Evolutionary conservation across 2,329 filamentous ascomycete genomes (phyloP).

Genomic region (Exophiala phaeomuriformis): DNA sequence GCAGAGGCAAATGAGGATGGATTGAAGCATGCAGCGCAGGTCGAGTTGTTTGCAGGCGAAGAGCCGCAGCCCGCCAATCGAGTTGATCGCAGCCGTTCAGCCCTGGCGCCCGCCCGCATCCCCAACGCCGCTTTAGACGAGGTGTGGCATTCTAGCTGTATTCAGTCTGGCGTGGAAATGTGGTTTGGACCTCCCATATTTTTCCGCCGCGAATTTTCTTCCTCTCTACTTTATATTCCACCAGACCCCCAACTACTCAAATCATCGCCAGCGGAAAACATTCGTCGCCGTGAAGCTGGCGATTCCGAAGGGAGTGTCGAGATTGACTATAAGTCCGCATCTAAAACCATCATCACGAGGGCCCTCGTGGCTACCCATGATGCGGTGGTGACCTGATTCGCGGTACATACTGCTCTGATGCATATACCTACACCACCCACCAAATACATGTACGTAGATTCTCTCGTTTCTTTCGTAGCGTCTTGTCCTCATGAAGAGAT

Average conservation of each 20-base stretch:
- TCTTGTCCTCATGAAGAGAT: slow-evolving; percentile 12
- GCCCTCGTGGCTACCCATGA: slow-evolving; percentile 54
- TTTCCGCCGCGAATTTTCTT: slow-evolving; percentile 32
- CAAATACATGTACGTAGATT: slow-evolving; percentile 3
- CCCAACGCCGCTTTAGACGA: not conserved
- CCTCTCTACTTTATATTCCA: slow-evolving; percentile 34
- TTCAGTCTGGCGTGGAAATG: not conserved
- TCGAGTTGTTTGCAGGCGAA: not conserved
- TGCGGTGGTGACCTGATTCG: slow-evolving; percentile 60
- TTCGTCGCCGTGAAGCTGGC: slow-evolving; percentile 51
- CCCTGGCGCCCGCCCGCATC: not conserved
- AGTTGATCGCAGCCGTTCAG: not conserved
- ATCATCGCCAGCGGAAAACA: slow-evolving; percentile 58
- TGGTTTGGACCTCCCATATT: not conserved
- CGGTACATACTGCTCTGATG: slow-evolving; percentile 45
- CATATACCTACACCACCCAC: not conserved
- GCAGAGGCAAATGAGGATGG: slow-evolving; percentile 2
- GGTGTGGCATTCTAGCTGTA: not conserved
- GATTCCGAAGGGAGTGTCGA: slow-evolving; percentile 67
- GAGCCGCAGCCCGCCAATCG: not conserved
- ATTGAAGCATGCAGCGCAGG: not conserved
- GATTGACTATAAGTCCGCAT: slow-evolving; percentile 54
- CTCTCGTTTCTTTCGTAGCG: slow-evolving; percentile 5
- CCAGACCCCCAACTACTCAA: slow-evolving; percentile 61
- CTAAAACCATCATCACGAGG: slow-evolving; percentile 80